Evolutionary conservation across 441 rosid genomes (phyloP).

Genomic region (Raphanus hybrid): DNA sequence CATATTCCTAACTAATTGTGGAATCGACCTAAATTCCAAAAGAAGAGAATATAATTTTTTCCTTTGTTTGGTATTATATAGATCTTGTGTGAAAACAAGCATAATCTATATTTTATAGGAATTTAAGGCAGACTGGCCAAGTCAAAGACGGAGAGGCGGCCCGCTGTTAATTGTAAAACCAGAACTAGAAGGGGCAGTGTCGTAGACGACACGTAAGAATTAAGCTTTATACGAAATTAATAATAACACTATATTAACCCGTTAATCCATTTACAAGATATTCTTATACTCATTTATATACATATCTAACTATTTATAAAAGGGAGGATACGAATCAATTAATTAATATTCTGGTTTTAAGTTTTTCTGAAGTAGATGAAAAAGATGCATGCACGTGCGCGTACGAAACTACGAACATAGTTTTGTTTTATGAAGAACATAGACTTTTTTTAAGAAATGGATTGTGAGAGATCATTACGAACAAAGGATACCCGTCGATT

Average conservation of each 20-base stretch:
- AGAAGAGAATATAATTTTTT: not conserved
- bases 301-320: too few species aligned
- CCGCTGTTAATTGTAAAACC: slow-evolving; percentile 32
- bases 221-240: slow-evolving; percentile 2
- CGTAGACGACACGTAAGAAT: slow-evolving; percentile 44
- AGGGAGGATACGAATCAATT: too few species aligned
- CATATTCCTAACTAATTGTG: slow-evolving; percentile 13
- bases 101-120: slow-evolving; percentile 29
- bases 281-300: not conserved
- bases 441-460: not conserved
- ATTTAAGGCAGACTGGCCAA: slow-evolving; percentile 31
- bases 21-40: slow-evolving; percentile 12
- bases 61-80: slow-evolving; percentile 1
- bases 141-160: slow-evolving; percentile 43
- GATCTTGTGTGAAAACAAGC: slow-evolving; percentile 28
- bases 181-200: slow-evolving; percentile 28
- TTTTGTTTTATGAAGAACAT: not conserved
- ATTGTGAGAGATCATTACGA: slow-evolving; percentile 16
- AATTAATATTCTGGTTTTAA: too few species aligned
- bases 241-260: not conserved
- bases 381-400: slow-evolving; percentile 27
- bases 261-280: not conserved
- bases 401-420: not conserved
- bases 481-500: not conserved
- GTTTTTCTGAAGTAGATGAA: not conserved